phyloP scores from a whole-genome alignment of 2,329 filamentous ascomycete genomes.

The Epichloe gansuensis region DNA sequence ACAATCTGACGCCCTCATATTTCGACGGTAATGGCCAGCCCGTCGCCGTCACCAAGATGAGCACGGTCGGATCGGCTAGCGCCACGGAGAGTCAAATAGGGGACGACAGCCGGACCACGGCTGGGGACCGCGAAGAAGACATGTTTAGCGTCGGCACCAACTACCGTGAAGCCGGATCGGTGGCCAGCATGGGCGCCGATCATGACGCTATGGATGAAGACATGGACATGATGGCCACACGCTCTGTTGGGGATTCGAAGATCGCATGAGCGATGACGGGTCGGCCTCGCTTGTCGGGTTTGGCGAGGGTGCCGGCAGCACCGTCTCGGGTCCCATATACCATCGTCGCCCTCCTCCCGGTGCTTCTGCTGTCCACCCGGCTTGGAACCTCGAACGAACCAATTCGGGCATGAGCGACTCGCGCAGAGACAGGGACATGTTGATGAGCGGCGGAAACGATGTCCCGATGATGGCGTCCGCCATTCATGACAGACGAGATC shows the following conservation, averaged over 20 bases:
- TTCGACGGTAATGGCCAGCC: slow-evolving; percentile 68
- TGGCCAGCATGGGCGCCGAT: slow-evolving; percentile 39
- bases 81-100: slow-evolving; percentile 64
- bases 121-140: slow-evolving; percentile 51
- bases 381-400: slow-evolving; percentile 37
- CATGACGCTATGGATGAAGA: slow-evolving; percentile 43
- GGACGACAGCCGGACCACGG: slow-evolving; percentile 39
- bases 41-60: slow-evolving; percentile 60
- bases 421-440: slow-evolving; percentile 22
- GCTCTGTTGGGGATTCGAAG: slow-evolving; percentile 43
- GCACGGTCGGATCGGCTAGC: slow-evolving; percentile 82
- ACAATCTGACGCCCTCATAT: slow-evolving; percentile 51
- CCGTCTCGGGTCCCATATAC: slow-evolving; percentile 68
- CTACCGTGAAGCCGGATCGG: slow-evolving; percentile 44
- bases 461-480: slow-evolving; percentile 34
- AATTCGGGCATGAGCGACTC: slow-evolving; percentile 40
- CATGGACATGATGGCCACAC: slow-evolving; percentile 30
- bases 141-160: slow-evolving; percentile 58
- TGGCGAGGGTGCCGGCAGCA: slow-evolving; percentile 80
- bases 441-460: slow-evolving; percentile 22
- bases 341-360: slow-evolving; percentile 36
- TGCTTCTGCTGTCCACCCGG: slow-evolving; percentile 23
- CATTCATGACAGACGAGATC: slow-evolving; percentile 43
- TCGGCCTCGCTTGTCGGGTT: slow-evolving; percentile 80
- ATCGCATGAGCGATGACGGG: slow-evolving; percentile 77